Evolutionary conservation across 768 basidiomycete genomes (phyloP).

Genomic region (Trametes cingulata): DNA sequence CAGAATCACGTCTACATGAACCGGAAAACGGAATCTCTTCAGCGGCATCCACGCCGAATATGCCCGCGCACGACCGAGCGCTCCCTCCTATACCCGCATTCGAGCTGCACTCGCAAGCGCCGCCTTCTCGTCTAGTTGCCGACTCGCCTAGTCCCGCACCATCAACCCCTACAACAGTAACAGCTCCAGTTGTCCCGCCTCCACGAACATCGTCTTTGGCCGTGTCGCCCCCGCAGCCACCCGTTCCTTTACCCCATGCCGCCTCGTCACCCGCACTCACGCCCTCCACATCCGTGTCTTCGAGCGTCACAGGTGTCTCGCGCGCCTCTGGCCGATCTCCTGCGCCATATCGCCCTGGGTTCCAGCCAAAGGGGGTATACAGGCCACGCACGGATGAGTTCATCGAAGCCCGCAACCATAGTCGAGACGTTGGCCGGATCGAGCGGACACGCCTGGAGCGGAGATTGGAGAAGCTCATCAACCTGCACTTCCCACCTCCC

Average conservation of each 20-base stretch:
- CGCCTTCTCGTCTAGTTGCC: constrained; percentile 22
- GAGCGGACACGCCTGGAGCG: constrained; percentile 85
- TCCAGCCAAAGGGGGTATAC: constrained; percentile 89
- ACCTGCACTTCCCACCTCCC: constrained; percentile 61
- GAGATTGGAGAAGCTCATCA: constrained; percentile 84
- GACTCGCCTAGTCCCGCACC: constrained; percentile 23
- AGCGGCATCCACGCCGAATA: constrained; percentile 20
- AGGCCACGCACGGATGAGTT: constrained; percentile 84
- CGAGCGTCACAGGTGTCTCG: constrained; percentile 22
- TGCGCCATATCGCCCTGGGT: constrained; percentile 85
- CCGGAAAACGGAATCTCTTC: constrained; percentile 23
- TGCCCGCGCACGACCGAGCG: constrained; percentile 23
- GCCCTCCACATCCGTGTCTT: constrained; percentile 21
- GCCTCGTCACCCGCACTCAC: constrained; percentile 20
- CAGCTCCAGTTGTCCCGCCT: constrained; percentile 1
- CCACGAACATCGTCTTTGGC: constrained; percentile 10
- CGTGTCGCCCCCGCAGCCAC: constrained; percentile 4
- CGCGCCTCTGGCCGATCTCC: constrained; percentile 24
- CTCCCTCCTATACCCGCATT: constrained; percentile 28
- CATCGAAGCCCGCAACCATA: constrained; percentile 43
- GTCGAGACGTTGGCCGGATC: constrained; percentile 53
- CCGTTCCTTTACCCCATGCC: background rate
- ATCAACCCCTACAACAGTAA: background rate
- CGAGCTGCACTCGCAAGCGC: constrained; percentile 18
- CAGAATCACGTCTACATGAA: constrained; percentile 7